Evolutionary conservation across 768 basidiomycete genomes (phyloP), one percentile per base, ranked within the genome.

Genomic region (Trametes sanguinea): DNA sequence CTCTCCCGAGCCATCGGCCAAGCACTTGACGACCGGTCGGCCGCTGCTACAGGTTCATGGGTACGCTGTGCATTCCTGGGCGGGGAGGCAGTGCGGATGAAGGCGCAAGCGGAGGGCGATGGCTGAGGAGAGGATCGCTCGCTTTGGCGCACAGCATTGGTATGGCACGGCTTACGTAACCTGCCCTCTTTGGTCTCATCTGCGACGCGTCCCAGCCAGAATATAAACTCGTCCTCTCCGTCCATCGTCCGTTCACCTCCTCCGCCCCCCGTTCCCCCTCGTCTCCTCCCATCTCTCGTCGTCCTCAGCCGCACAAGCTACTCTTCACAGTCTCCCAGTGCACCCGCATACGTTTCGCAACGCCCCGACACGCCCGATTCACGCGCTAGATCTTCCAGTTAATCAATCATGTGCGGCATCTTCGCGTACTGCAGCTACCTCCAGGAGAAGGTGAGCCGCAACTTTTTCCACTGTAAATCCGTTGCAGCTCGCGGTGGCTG

Each of bases 391-490:
- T 45, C 45, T 50, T 51, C 43, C 35, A 37, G 35, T 37, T 60
- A 51, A 54, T 54, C 27, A 55, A 67, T 62, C 56, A 94, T 93
- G 92, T 95, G 92, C 78, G 95, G 95, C 77, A 98, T 98, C 79
- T 98, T 98, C 75, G 92, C 83, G 59, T 98, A 97, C 78, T 94
- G 93, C 82, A 95, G 86, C 76, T 98, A 78, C 81, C 83, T 98
- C 73, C 89, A 89, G 77, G 95, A 98, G 79, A 95, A 95, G 86
- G 93, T 92, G 55, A 57, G 88, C 78, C 39, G 30, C 45, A 27
- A 54, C 56, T 30, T 13, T 65, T 33, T 3, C 22, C n/a, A 9
- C 8, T 30, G 39, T 22, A 30, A 6, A 3, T 30, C 37, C 3
- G 14, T 17, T 27, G 11, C n/a, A 17, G 44, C 8, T 27, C 32